Evolutionary conservation across 129 eudicot genomes (phyloP).

Genomic region (Tagetes patula): DNA sequence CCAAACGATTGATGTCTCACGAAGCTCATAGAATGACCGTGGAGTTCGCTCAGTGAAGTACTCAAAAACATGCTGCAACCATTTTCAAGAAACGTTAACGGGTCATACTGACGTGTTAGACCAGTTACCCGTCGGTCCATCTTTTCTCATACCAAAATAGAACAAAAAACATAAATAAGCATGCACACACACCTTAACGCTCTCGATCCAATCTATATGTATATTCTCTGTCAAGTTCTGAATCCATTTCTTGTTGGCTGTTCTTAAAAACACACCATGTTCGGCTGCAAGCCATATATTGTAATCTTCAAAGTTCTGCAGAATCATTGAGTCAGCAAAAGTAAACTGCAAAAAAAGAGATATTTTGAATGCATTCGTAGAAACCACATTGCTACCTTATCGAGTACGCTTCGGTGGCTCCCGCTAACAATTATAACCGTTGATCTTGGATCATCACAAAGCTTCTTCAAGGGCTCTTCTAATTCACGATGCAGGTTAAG

Average conservation of each 20-base stretch:
- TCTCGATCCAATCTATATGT: conserved; percentile 78
- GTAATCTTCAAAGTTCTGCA: conserved; percentile 76
- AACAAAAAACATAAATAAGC: not conserved
- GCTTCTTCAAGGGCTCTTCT: conserved; percentile 51
- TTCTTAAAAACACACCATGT: conserved; percentile 82
- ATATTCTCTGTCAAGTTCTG: conserved; percentile 76
- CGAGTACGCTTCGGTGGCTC: conserved; percentile 66
- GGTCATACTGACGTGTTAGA: not conserved
- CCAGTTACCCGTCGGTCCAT: not conserved
- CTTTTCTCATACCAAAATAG: not conserved
- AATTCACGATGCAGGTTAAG: conserved; percentile 72
- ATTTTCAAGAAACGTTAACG: not conserved
- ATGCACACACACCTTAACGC: conserved; percentile 56
- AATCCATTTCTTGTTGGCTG: conserved; percentile 69
- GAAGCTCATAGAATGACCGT: conserved; percentile 69
- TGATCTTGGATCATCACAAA: conserved; percentile 75
- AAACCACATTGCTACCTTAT: conserved; percentile 41
- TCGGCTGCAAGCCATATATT: conserved; percentile 94
- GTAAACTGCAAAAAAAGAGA: conserved; percentile 11
- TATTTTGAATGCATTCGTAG: not conserved
- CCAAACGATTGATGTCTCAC: conserved; percentile 90
- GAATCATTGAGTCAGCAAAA: conserved; percentile 26
- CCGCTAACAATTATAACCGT: conserved; percentile 73
- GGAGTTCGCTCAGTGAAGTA: conserved; percentile 91
- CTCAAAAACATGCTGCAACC: conserved; percentile 77